Evolutionary conservation across 768 basidiomycete genomes (phyloP).

Genomic region (Leccinum olivaceopallidum): DNA sequence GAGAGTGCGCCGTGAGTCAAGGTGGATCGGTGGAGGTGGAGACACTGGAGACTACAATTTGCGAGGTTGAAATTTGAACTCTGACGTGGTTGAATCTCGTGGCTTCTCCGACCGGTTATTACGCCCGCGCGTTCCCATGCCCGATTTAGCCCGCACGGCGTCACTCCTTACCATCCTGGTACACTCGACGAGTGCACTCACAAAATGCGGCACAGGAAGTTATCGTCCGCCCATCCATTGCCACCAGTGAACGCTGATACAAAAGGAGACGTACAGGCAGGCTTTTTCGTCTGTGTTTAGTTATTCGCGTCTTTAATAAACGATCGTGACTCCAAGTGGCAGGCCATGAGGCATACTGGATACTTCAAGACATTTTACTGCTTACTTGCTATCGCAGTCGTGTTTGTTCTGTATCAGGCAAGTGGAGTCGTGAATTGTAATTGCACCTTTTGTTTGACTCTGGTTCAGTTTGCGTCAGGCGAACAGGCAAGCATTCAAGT

Average conservation of each 20-base stretch:
- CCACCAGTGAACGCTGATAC: not conserved
- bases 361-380: constrained; percentile 14
- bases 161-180: not conserved
- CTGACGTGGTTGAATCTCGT: not conserved
- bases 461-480: constrained; percentile 20
- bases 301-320: not conserved
- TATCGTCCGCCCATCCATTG: not conserved
- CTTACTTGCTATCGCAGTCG: constrained; percentile 5
- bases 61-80: not conserved
- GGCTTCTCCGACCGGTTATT: not conserved
- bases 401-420: constrained; percentile 24
- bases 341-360: constrained; percentile 4
- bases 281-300: not conserved
- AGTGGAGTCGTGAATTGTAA: not conserved
- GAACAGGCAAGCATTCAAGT: constrained; percentile 6
- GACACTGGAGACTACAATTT: not conserved
- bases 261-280: constrained; percentile 11
- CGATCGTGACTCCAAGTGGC: not conserved
- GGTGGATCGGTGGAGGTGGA: not conserved
- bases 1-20: not conserved
- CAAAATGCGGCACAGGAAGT: constrained; percentile 27
- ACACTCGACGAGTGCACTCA: constrained; percentile 1
- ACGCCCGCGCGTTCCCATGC: not conserved
- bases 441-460: constrained; percentile 2
- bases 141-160: not conserved